Base-by-base conservation (phyloP, 2,329 filamentous ascomycete genomes). In the Paraconiothyrium sp. region DNA sequence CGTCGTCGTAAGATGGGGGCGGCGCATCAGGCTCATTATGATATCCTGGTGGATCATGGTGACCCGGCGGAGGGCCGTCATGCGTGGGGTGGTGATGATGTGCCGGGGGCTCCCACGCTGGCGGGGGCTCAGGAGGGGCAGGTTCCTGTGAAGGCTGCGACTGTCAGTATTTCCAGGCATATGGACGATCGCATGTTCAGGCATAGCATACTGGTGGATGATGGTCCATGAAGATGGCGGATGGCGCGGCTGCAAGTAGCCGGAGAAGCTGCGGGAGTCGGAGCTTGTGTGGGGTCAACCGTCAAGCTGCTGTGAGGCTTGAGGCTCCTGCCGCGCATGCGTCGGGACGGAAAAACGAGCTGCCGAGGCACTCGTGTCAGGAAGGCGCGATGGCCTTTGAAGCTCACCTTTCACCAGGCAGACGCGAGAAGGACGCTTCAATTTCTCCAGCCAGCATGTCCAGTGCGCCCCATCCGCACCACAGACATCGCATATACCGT, bases 1-100 rank as follows among this genome's bases (percentile, higher is more conserved):
- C 72, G 54, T 76, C 74, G 22, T 76, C 68, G 52, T 78, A 78
- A 1, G 75, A 77, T 4, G 76, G 76, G 8, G 73, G 76, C 16
- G 74, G 70, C 30, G 72, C 71, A 32, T 72, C 67, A 43, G 72
- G 69, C 13, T 59, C 65, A 56, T 43, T 50, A 57, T 60, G 63
- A 46, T 63, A 64, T 51, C 27, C 47, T 27, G 49, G 52, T 20
- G 64, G 59, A 58, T 60, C 58, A 34, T 64, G 61, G 54, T 61
- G 30, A 37, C 56, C 56, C 56, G 70, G 58, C 30, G 62, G 66
- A 43, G 63, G 66, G 58, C n/a, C 35, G 24, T 41, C 37, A 34
- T 43, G 67, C 54, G 58, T 57, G 64, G 47, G 44, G 20, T 47
- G 54, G 43, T 48, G 32, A 30, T 39, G 54, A 20, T 39, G 44